Evolutionary conservation across 225 moss, liverwort and hornwort genomes (phyloP).

Genomic region (Sphagnum contortum): DNA sequence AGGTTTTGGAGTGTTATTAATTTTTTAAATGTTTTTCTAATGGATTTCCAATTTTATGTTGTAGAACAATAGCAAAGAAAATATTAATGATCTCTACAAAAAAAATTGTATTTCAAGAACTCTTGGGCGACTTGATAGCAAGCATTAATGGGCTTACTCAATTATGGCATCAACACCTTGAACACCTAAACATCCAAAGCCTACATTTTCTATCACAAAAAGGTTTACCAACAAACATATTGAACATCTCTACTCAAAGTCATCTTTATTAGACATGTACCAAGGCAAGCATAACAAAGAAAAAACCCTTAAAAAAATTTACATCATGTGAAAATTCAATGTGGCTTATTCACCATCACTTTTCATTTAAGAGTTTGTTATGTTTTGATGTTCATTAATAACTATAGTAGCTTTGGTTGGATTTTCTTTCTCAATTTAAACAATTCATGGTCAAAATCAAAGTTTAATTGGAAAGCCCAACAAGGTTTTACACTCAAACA

Average conservation of each 20-base stretch:
- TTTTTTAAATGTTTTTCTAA: background rate
- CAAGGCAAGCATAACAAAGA: too few species aligned
- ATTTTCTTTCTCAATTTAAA: slow-evolving; percentile 2
- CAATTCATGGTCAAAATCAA: background rate
- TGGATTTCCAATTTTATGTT: background rate
- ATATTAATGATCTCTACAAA: background rate
- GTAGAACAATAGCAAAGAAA: background rate
- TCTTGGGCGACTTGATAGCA: background rate
- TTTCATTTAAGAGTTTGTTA: background rate
- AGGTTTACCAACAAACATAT: background rate
- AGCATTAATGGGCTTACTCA: background rate
- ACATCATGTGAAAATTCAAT: too few species aligned
- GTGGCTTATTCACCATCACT: background rate
- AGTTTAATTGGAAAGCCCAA: background rate
- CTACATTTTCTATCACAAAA: background rate
- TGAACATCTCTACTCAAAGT: background rate
- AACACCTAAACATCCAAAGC: background rate
- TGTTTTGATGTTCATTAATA: background rate
- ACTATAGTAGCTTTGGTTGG: background rate
- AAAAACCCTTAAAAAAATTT: background rate
- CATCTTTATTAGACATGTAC: background rate
- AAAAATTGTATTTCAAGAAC: background rate
- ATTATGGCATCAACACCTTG: background rate
- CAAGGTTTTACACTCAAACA: background rate
- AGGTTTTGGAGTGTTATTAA: background rate